A percentile compares a stretch with the other conserved stretches of the same genome.
Conservation (phyloP, 2,329 filamentous ascomycete species). For the Claviceps sp. region DNA sequence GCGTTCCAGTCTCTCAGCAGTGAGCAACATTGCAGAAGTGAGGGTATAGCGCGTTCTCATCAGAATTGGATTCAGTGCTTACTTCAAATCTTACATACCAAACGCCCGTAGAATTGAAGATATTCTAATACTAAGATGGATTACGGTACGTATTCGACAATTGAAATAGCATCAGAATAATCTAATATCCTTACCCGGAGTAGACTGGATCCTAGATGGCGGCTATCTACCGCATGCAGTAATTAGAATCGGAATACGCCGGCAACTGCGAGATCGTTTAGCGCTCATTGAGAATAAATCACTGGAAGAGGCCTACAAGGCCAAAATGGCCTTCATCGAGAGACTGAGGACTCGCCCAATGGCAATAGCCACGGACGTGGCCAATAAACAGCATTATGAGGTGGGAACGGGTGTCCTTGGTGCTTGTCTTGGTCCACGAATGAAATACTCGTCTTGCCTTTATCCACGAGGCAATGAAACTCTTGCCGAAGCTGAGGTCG, state of each 20-base stretch:
- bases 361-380: slow-evolving; percentile 51
- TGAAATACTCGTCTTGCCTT: slow-evolving; percentile 60
- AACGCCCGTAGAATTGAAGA: not conserved
- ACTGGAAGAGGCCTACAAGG: slow-evolving; percentile 36
- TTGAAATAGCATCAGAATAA: not conserved
- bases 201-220: slow-evolving; percentile 47
- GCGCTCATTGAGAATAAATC: slow-evolving; percentile 39
- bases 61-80: too few species aligned
- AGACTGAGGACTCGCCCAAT: slow-evolving; percentile 47
- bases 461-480: slow-evolving; percentile 50
- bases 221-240: slow-evolving; percentile 51
- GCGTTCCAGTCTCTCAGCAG: too few species aligned
- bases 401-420: slow-evolving; percentile 51
- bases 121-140: not conserved
- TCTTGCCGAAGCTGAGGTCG: slow-evolving; percentile 51
- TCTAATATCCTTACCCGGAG: not conserved
- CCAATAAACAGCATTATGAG: slow-evolving; percentile 62
- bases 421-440: slow-evolving; percentile 49
- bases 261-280: slow-evolving; percentile 50
- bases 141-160: slow-evolving; percentile 1
- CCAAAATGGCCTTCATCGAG: slow-evolving; percentile 52
- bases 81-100: too few species aligned
- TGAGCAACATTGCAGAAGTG: too few species aligned
- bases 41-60: too few species aligned
- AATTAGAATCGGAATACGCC: slow-evolving; percentile 51